Evolutionary conservation across 257 asterid genomes (phyloP).

Genomic region (Solanum dulcamara): DNA sequence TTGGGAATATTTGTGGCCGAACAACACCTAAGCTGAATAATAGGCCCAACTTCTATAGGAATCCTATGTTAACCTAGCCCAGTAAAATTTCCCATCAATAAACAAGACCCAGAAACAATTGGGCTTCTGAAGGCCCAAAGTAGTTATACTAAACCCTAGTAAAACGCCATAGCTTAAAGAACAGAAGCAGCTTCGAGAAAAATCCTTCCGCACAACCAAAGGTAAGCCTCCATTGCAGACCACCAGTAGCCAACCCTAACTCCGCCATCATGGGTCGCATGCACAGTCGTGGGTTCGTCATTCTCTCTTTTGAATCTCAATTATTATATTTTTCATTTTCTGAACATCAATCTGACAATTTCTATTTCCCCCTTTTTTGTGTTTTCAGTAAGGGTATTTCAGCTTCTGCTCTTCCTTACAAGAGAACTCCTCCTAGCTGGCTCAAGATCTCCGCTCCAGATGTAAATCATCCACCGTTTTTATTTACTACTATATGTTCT

Average conservation of each 20-base stretch:
- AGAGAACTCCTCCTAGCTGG: slow-evolving; percentile 82
- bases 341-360: background rate
- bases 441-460: slow-evolving; percentile 64
- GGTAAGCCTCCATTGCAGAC: background rate
- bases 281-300: slow-evolving; percentile 71
- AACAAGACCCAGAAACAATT: background rate
- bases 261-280: slow-evolving; percentile 75
- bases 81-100: background rate
- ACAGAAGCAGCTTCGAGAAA: background rate
- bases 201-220: background rate
- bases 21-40: no score
- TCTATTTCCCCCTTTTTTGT: background rate
- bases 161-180: background rate
- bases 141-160: slow-evolving; percentile 19
- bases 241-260: background rate
- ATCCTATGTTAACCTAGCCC: background rate
- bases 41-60: background rate
- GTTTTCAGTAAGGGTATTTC: slow-evolving; percentile 74
- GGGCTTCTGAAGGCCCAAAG: background rate
- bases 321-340: background rate
- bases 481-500: background rate
- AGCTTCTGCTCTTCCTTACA: slow-evolving; percentile 80
- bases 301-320: background rate
- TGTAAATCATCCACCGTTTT: slow-evolving; percentile 8
- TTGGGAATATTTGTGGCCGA: no score